Evolutionary conservation across 2,329 filamentous ascomycete genomes (phyloP), one percentile per base, ranked within the genome.

Genomic region (Colletotrichum spaethianum): DNA sequence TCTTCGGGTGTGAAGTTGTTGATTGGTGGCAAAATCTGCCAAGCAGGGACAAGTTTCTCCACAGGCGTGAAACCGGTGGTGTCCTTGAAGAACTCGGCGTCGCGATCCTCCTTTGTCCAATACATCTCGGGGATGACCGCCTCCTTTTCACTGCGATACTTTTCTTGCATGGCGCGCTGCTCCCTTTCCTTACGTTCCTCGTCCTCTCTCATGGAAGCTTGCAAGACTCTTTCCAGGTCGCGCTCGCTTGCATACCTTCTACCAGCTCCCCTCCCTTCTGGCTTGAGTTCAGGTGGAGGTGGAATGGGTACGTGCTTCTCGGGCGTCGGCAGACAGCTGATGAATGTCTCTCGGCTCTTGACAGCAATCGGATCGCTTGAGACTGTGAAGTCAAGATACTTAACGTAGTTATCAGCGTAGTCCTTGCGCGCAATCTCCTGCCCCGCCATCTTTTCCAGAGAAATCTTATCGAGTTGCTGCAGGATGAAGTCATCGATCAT

Each of bases 1-100:
- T 96, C 94, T 74, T 93, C 89, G 23, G 89, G 86, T 0, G 90
- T 93, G 80, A 95, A 96, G 77, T 94, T 94, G 78, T 94, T 91
- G 64, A 91, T 85, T 5, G 92, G 91, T 16, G 93, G 92, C 57
- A 94, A 86, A 61, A 93, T 92, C 70, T 94, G 89, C 85, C 93
- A 95, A 18, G 90, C 86, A 3, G 90, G 86, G 11, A 95, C 90
- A 16, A 94, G 89, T 77, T 90, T 88, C 64, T 92, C 89, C 26
- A 92, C 87, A 28, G 90, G 87, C 28, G 92, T 86, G 56, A 89
- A 87, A 40, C 93, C 92, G 18, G 92, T 91, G 4, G 84, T 88
- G 79, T 96, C 93, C 53, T 88, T 85, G 76, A 91, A 95, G 59
- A 87, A 84, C 26, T 86, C 85, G 63, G 87, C 86, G 48, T 88